Conservation (phyloP, 1,284 basidiomycete genomes). For the Malassezia slooffiae region DNA sequence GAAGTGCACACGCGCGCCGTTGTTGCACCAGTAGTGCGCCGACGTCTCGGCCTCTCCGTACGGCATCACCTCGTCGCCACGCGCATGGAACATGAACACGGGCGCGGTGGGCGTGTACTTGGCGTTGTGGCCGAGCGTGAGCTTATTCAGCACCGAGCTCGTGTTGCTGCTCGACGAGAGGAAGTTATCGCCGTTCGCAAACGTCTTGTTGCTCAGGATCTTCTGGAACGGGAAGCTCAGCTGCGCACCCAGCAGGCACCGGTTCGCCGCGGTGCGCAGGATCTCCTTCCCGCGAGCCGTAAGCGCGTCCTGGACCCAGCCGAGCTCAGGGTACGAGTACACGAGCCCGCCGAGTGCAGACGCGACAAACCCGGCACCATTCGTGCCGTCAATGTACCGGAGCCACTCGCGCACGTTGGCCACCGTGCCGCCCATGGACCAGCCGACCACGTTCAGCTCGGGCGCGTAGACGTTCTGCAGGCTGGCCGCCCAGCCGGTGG, state of each 20-base stretch:
- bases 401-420: constrained; percentile 8
- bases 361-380: constrained; percentile 26
- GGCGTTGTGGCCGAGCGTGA: constrained; percentile 11
- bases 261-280: not conserved
- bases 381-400: constrained; percentile 21
- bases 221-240: constrained; percentile 7
- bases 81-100: constrained; percentile 32
- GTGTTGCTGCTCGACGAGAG: constrained; percentile 16
- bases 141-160: constrained; percentile 1
- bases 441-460: constrained; percentile 28
- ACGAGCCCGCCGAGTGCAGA: constrained; percentile 29
- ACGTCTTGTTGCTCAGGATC: constrained; percentile 21
- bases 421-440: constrained; percentile 32
- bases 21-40: constrained; percentile 8
- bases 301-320: constrained; percentile 22
- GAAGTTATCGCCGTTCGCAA: constrained; percentile 15
- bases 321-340: constrained; percentile 23
- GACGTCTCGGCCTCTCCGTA: constrained; percentile 17
- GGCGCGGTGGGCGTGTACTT: constrained; percentile 15
- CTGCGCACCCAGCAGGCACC: constrained; percentile 2
- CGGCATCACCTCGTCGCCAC: constrained; percentile 33
- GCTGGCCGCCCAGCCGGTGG: constrained; percentile 35
- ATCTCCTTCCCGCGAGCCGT: constrained; percentile 14
- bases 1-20: constrained; percentile 9
- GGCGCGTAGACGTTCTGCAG: constrained; percentile 26